Evolutionary conservation across 1,139 yeast genomes (phyloP).

Genomic region (Sugiyamaella castrensis): DNA sequence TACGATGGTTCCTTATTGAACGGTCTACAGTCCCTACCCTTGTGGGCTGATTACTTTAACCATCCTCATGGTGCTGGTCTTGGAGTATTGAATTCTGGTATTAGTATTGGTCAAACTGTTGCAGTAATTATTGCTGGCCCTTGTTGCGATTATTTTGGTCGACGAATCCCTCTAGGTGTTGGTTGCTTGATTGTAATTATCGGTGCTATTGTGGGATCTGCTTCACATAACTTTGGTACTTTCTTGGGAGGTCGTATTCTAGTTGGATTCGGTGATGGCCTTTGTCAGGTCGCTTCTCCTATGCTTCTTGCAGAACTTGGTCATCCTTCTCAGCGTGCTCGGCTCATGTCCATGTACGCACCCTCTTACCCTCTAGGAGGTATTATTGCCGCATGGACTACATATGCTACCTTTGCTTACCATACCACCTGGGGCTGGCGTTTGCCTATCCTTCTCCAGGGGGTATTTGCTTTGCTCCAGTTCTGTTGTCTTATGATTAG

Average conservation of each 20-base stretch:
- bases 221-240: constrained; percentile 44
- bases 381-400: constrained; percentile 48
- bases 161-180: constrained; percentile 21
- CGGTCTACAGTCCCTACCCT: constrained; percentile 16
- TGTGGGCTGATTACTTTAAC: constrained; percentile 24
- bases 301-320: constrained; percentile 42
- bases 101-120: constrained; percentile 21
- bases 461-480: constrained; percentile 44
- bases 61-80: constrained; percentile 21
- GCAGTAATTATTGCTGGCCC: constrained; percentile 24
- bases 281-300: constrained; percentile 46
- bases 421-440: constrained; percentile 40
- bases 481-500: constrained; percentile 53
- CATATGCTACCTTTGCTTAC: constrained; percentile 19
- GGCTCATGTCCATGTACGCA: constrained; percentile 47
- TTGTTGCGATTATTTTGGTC: constrained; percentile 19
- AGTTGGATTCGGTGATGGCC: constrained; percentile 49
- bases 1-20: constrained; percentile 24
- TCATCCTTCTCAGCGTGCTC: constrained; percentile 45
- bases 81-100: constrained; percentile 22
- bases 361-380: constrained; percentile 55
- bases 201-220: constrained; percentile 30
- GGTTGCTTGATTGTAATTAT: constrained; percentile 30
- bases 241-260: constrained; percentile 50
- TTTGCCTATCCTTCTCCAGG: constrained; percentile 48